These are phyloP conservation scores for Tuber brumale DNA, from an alignment of 495 filamentous ascomycete species.

Conservation along the genomic window DNA sequence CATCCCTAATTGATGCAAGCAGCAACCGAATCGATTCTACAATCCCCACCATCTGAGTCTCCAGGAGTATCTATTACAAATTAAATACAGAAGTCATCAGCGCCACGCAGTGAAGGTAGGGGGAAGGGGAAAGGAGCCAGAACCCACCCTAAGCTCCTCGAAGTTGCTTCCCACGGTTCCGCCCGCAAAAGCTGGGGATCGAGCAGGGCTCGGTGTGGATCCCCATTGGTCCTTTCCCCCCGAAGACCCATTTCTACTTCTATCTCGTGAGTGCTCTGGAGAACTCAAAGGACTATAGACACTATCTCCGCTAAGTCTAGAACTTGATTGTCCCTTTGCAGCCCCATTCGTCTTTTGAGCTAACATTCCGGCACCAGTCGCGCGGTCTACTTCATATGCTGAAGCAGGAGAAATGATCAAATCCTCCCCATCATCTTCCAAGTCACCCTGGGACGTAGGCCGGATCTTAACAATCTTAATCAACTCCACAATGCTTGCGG, in stretches of 20 bases:
- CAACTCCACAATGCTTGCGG: conserved; percentile 75
- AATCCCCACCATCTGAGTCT: conserved; percentile 73
- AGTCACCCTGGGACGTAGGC: conserved; percentile 62
- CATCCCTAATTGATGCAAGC: conserved; percentile 68
- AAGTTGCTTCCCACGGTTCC: conserved; percentile 52
- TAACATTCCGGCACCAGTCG: conserved; percentile 34
- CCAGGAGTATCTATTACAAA: conserved; percentile 61
- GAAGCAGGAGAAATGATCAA: conserved; percentile 38
- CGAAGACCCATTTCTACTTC: conserved; percentile 15
- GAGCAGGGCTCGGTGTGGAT: conserved; percentile 8
- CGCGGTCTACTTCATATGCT: conserved; percentile 24
- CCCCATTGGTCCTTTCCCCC: conserved; percentile 16
- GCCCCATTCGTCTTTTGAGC: conserved; percentile 36
- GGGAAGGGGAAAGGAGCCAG: conserved; percentile 35
- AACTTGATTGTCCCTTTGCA: conserved; percentile 19
- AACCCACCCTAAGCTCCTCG: conserved; percentile 63
- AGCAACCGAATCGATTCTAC: conserved; percentile 77
- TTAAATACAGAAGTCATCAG: conserved; percentile 20
- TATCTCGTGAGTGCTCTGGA: conserved; percentile 18
- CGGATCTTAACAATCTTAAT: conserved; percentile 76
- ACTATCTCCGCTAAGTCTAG: conserved; percentile 32
- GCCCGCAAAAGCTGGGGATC: conserved; percentile 41
- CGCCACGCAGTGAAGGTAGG: conserved; percentile 27
- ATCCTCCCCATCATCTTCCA: conserved; percentile 68
- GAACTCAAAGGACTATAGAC: conserved; percentile 34